Conservation (phyloP, 257 asterid genomes). For the Primulina huaijiensis region DNA sequence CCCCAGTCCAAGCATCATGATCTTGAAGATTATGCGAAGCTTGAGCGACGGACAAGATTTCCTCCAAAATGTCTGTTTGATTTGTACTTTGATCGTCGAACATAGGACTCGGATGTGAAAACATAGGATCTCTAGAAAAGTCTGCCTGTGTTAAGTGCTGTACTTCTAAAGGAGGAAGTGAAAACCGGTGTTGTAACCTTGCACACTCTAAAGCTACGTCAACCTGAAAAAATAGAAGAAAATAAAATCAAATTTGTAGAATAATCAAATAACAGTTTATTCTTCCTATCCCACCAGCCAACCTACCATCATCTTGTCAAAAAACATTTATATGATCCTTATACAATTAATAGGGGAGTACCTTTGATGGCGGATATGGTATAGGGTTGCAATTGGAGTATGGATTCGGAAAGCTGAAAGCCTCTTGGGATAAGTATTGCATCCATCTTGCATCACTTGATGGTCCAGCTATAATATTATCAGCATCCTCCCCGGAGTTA, state of each 20-base stretch:
- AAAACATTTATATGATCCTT: no score
- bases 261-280: background rate
- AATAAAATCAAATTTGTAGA: background rate
- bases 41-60: conserved; percentile 80
- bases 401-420: conserved; percentile 46
- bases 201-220: conserved; percentile 88
- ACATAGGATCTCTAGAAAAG: conserved; percentile 33
- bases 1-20: conserved; percentile 42
- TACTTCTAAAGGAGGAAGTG: conserved; percentile 72
- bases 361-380: conserved; percentile 76
- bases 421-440: conserved; percentile 81
- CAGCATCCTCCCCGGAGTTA: conserved; percentile 5
- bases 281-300: no score
- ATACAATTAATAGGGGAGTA: conserved; percentile 13
- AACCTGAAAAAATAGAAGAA: conserved; percentile 41
- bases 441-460: conserved; percentile 62
- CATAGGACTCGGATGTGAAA: conserved; percentile 26
- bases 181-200: conserved; percentile 69
- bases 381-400: conserved; percentile 37
- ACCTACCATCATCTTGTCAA: no score
- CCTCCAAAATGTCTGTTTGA: conserved; percentile 60
- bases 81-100: conserved; percentile 32
- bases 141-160: conserved; percentile 48
- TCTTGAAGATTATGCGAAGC: conserved; percentile 71
- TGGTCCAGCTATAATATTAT: conserved; percentile 30